These are phyloP conservation scores for Ascochyta koolunga DNA, from an alignment of 2,329 filamentous ascomycete species.

Conservation along the genomic window DNA sequence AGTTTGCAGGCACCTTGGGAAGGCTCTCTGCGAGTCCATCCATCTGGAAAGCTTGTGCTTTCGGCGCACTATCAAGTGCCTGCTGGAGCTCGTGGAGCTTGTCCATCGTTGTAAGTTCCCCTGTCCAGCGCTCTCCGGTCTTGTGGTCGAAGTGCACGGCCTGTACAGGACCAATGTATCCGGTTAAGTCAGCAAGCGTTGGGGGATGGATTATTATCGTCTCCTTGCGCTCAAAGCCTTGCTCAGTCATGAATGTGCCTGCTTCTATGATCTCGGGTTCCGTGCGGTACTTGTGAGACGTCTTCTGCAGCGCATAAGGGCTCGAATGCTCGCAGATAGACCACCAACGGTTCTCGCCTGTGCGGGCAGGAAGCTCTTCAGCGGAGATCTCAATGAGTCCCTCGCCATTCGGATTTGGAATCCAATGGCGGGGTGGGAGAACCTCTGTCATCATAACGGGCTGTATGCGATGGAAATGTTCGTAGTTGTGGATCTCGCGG, in stretches of 20 bases:
- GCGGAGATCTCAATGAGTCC: conserved; percentile 55
- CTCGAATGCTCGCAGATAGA: conserved; percentile 32
- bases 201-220: conserved; percentile 56
- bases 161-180: conserved; percentile 34
- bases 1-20: conserved; percentile 15
- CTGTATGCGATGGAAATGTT: conserved; percentile 59
- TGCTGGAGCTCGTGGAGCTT: conserved; percentile 20
- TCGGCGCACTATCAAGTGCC: conserved; percentile 8
- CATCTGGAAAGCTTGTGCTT: conserved; percentile 16
- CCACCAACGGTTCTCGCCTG: conserved; percentile 38
- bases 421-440: conserved; percentile 60
- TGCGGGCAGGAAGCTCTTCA: conserved; percentile 47
- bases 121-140: conserved; percentile 33
- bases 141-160: conserved; percentile 41
- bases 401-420: conserved; percentile 44
- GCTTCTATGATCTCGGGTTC: conserved; percentile 50
- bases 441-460: conserved; percentile 61
- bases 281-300: conserved; percentile 23
- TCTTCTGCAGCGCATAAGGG: conserved; percentile 7
- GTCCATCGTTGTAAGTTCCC: conserved; percentile 30
- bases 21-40: conserved; percentile 17
- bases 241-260: conserved; percentile 46
- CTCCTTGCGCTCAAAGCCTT: conserved; percentile 52
- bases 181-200: conserved; percentile 44
- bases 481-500: conserved; percentile 61